These are phyloP conservation scores for Lipomyces japonicus DNA, from an alignment of 805 yeast genomes.

Conservation along the genomic window DNA sequence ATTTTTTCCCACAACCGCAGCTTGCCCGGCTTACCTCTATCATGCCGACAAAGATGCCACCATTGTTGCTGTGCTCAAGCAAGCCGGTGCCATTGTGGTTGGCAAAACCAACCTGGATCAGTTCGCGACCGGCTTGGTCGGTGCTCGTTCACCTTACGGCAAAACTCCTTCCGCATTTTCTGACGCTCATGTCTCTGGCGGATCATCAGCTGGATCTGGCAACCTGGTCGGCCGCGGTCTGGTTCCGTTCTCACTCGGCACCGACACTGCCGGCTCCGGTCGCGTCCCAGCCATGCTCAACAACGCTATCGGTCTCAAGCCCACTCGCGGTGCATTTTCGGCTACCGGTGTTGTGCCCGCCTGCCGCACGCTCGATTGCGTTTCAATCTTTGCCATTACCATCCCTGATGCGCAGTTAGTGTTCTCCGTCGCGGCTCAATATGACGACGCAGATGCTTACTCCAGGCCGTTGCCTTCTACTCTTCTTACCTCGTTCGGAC, in stretches of 20 bases:
- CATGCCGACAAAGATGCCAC: conserved; percentile 69
- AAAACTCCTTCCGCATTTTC: conserved; percentile 77
- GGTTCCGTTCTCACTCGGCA: conserved; percentile 86
- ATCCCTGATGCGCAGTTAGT: conserved; percentile 78
- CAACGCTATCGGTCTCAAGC: conserved; percentile 88
- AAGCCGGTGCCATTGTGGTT: conserved; percentile 87
- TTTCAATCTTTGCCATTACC: conserved; percentile 75
- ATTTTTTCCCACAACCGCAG: conserved; percentile 85
- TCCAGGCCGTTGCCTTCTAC: conserved; percentile 70
- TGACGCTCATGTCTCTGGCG: conserved; percentile 80
- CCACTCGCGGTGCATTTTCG: conserved; percentile 83
- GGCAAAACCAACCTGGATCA: conserved; percentile 97
- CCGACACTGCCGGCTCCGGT: conserved; percentile 98
- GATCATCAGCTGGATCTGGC: conserved; percentile 96
- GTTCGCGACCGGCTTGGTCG: conserved; percentile 96
- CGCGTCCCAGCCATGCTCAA: conserved; percentile 95
- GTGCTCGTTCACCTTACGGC: conserved; percentile 93
- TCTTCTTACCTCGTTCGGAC: conserved; percentile 58
- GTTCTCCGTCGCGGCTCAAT: conserved; percentile 65
- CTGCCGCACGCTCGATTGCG: conserved; percentile 90
- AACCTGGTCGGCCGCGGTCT: conserved; percentile 83
- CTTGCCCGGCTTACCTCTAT: conserved; percentile 82
- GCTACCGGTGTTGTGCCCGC: conserved; percentile 96
- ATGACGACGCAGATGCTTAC: conserved; percentile 74
- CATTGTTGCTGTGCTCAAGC: conserved; percentile 65